These are phyloP conservation scores for Dinochytrium kinnereticum DNA, from an alignment of 371 early-diverging fungal species.

Conservation along the genomic window DNA sequence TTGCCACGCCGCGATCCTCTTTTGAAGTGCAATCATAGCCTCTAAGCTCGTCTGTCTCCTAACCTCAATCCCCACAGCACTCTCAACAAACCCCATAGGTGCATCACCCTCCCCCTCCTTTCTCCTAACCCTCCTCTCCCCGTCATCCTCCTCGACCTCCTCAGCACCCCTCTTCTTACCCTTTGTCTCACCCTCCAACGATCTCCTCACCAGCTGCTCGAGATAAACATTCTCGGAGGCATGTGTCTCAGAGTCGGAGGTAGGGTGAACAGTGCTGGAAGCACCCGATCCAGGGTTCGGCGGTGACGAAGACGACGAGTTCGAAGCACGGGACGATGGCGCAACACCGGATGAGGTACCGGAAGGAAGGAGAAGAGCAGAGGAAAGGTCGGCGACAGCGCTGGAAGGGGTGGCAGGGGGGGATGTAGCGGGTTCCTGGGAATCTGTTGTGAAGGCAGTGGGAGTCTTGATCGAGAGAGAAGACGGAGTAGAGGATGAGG, in stretches of 20 bases:
- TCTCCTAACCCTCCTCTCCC: background rate
- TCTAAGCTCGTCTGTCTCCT: constrained; percentile 5
- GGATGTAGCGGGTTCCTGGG: background rate
- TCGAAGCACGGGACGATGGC: background rate
- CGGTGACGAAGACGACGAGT: background rate
- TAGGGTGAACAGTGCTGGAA: background rate
- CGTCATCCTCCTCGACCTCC: background rate
- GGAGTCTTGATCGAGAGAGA: background rate
- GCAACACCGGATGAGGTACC: background rate
- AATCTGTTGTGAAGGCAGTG: background rate
- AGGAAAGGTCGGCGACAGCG: background rate
- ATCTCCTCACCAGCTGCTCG: background rate
- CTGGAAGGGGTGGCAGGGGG: background rate
- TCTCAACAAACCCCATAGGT: background rate
- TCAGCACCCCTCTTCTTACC: background rate
- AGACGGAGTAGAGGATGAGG: background rate
- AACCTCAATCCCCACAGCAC: background rate
- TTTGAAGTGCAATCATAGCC: background rate
- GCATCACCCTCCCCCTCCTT: background rate
- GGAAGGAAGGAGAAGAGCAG: background rate
- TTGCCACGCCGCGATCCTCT: background rate
- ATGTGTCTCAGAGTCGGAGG: background rate
- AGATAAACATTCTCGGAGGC: background rate
- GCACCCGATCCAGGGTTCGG: background rate
- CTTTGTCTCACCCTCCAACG: background rate